Conservation (phyloP, 768 basidiomycete genomes). For the Harrya chromipes region DNA sequence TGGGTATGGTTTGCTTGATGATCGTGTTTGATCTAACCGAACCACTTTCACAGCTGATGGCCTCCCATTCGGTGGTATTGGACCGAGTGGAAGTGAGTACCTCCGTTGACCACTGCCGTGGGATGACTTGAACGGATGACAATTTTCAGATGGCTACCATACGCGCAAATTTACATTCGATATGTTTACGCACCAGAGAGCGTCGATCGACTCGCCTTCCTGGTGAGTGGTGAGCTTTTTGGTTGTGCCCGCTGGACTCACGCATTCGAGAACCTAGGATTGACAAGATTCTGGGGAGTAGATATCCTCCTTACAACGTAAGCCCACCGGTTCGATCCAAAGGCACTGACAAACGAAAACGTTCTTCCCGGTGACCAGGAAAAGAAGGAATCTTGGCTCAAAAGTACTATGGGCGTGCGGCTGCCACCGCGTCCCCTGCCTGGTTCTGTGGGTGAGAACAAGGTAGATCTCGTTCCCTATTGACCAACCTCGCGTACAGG, state of each 20-base stretch:
- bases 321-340: not conserved
- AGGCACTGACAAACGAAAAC: too few relatives aligned
- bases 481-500: conserved; percentile 14
- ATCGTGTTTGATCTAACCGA: not conserved
- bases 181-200: conserved; percentile 70
- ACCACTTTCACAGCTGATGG: conserved; percentile 42
- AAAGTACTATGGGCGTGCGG: conserved; percentile 6
- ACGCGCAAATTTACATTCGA: conserved; percentile 76
- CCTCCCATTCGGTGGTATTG: conserved; percentile 73
- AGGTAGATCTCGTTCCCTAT: conserved; percentile 8
- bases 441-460: conserved; percentile 9
- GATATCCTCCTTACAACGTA: conserved; percentile 31
- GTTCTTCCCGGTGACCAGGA: conserved; percentile 3
- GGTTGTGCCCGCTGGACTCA: conserved; percentile 1
- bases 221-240: conserved; percentile 20
- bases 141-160: conserved; percentile 55
- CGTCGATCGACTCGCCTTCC: conserved; percentile 45
- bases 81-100: conserved; percentile 65
- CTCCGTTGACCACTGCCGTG: not conserved
- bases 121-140: not conserved
- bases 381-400: conserved; percentile 26
- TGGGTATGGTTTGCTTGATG: conserved; percentile 25
- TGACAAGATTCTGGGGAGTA: conserved; percentile 23
- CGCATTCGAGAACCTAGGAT: conserved; percentile 11
- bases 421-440: conserved; percentile 23